Evolutionary conservation across 305 asterid species (phyloP).

Genomic region (Euphrasia arctica): DNA sequence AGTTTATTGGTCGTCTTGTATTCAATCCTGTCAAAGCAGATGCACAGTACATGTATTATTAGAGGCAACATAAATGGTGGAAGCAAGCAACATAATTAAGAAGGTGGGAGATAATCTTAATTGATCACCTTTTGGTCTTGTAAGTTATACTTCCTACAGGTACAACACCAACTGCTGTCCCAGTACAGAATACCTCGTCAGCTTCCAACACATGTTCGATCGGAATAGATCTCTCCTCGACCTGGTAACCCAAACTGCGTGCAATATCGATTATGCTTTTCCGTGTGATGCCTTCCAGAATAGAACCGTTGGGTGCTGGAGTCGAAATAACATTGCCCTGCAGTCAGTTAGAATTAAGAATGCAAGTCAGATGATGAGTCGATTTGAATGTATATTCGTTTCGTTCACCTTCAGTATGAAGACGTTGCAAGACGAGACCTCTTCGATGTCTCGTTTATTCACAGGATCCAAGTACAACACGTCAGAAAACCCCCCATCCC

Average conservation of each 20-base stretch:
- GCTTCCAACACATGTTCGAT: constrained; percentile 59
- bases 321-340: constrained; percentile 58
- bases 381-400: too few species aligned
- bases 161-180: constrained; percentile 85
- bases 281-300: constrained; percentile 85
- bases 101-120: not conserved
- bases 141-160: constrained; percentile 76
- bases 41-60: not conserved
- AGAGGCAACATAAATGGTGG: not conserved
- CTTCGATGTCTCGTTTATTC: constrained; percentile 66
- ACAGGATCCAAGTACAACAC: constrained; percentile 71
- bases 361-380: too few species aligned
- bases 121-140: constrained; percentile 52
- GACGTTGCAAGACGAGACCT: constrained; percentile 75
- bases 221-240: constrained; percentile 62
- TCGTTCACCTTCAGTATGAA: constrained; percentile 62
- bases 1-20: constrained; percentile 39
- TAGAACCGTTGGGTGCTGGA: constrained; percentile 66
- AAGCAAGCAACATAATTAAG: not conserved
- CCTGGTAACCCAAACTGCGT: constrained; percentile 55
- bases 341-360: not conserved
- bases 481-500: constrained; percentile 69
- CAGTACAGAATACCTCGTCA: constrained; percentile 91
- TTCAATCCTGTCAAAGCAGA: constrained; percentile 41
- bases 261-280: constrained; percentile 82